A percentile compares a stretch with the other conserved stretches of the same genome.
Conservation (phyloP, 2,329 filamentous ascomycete genomes). For the Plectosphaerella sp. region DNA sequence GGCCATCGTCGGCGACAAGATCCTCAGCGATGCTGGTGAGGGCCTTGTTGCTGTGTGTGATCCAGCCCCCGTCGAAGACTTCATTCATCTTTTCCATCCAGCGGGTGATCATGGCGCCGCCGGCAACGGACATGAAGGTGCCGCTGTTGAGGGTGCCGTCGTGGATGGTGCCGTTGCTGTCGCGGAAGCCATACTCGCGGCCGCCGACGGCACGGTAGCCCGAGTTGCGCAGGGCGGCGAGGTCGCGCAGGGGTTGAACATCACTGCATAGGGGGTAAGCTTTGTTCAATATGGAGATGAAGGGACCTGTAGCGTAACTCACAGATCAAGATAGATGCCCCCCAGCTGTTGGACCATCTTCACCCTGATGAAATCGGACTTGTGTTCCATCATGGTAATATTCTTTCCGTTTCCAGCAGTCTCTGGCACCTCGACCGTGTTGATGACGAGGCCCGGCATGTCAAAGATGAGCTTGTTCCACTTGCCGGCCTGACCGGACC, state of each 20-base stretch:
- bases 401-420: conserved; percentile 9
- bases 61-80: background rate
- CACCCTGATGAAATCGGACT: conserved; percentile 16
- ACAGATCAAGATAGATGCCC: conserved; percentile 15
- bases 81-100: conserved; percentile 1
- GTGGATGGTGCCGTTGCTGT: background rate
- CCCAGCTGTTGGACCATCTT: conserved; percentile 13
- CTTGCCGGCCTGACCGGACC: conserved; percentile 7
- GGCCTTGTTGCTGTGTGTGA: background rate
- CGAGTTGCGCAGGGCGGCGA: background rate
- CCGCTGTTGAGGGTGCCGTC: conserved; percentile 1
- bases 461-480: conserved; percentile 17
- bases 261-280: conserved; percentile 2
- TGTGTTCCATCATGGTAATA: conserved; percentile 13
- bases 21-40: background rate
- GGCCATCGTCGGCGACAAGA: conserved; percentile 2
- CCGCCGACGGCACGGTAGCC: conserved; percentile 14
- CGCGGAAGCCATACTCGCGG: background rate
- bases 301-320: too few relatives aligned
- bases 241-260: conserved; percentile 4
- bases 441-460: conserved; percentile 13
- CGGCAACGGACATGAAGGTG: background rate
- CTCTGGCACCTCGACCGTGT: conserved; percentile 5
- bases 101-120: background rate
- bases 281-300: too few relatives aligned